Base-by-base conservation (phyloP, 2,329 filamentous ascomycete species). In the Beauveria varroae region DNA sequence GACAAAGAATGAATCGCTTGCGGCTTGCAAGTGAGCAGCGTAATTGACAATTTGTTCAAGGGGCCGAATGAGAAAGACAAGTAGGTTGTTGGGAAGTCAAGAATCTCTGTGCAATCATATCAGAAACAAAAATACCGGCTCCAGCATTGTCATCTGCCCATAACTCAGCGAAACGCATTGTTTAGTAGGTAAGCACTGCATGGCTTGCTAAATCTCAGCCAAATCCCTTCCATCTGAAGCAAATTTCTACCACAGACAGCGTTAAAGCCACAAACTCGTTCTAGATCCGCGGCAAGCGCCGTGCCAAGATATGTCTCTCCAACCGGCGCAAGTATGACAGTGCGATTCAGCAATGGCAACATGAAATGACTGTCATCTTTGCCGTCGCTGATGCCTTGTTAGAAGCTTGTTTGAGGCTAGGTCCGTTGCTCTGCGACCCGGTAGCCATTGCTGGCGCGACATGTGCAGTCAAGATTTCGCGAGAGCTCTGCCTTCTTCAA, bases 371-470 rank as follows among this genome's bases (percentile, higher is more conserved):
- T 18, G 34, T 40, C 51, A 30, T 54, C 26, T 40, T 54, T n/a
- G 51, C 26, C 51, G 30, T 34, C 30, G 12, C 30, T 5, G 30
- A 34, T 37, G 34, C 12, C 34, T 37, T 37, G 34, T 37, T 14
- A 37, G 34, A 37, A 12, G 34, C 34, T 37, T 14, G 5, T 14
- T 34, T 37, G 12, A 16, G 10, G 34, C 34, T 5, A 16, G 34
- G 5, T 37, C 12, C 14, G 34, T 16, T 37, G 12, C 34, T 37
- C 14, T 37, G 14, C 5, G 34, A 16, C 34, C 28, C 1, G 8
- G 8, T 28, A 10, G 30, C 30, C 30, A 34, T 34, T 34, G 30
- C 30, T 34, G 10, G 30, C 79, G 86, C 44, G 84, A 88, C 65
- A 86, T 83, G 30, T 34, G 30, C 30, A 12, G 2, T 12, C 9